Conservation (phyloP, 495 filamentous ascomycete species). For the Xanthoparmelia taractica region DNA sequence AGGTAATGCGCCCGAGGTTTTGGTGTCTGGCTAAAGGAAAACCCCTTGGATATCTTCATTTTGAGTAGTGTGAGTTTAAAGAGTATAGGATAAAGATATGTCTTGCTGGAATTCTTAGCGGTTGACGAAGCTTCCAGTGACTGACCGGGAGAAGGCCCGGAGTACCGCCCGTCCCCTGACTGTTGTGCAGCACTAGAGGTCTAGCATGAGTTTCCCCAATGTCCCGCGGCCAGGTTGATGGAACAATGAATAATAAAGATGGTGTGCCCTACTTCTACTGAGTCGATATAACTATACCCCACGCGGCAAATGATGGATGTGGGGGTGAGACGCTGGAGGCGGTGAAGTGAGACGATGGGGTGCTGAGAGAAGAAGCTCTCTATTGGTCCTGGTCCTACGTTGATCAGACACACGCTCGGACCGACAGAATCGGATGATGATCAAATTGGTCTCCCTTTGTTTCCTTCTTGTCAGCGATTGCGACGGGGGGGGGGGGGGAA, state of each 20-base stretch:
- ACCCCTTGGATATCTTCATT: background rate
- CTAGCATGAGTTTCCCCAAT: background rate
- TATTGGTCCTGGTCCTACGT: background rate
- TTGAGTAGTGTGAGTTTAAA: background rate
- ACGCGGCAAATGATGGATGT: background rate
- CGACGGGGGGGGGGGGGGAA: background rate
- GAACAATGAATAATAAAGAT: background rate
- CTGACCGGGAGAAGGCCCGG: background rate
- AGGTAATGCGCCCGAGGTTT: background rate
- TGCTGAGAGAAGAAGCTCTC: background rate
- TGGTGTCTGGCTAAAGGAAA: background rate
- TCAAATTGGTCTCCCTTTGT: background rate
- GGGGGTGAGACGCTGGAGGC: slow-evolving; percentile 2
- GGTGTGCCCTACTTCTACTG: too few relatives aligned
- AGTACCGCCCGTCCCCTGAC: background rate
- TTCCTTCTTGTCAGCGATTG: background rate
- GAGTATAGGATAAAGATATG: background rate
- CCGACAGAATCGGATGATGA: too few relatives aligned
- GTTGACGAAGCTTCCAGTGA: background rate
- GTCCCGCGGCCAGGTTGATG: background rate
- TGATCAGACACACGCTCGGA: background rate
- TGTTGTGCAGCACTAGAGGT: background rate
- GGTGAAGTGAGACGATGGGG: background rate
- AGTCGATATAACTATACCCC: background rate
- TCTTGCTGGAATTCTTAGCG: background rate